phyloP scores from a whole-genome alignment of 192 early-diverging fungal genomes.

The Rhizophagus sp. region DNA sequence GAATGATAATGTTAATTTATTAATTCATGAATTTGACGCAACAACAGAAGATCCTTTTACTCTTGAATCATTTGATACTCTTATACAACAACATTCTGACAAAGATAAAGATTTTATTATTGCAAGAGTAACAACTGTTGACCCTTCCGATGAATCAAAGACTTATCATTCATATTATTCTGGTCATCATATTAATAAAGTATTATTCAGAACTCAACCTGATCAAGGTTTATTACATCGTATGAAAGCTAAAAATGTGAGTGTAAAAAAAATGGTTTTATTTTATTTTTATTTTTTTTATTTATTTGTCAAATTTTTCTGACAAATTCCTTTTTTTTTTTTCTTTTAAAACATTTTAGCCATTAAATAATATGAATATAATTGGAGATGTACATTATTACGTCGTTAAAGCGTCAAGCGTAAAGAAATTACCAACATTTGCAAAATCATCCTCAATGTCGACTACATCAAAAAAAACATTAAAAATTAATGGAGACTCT shows the following conservation, averaged over 20 bases:
- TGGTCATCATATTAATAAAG: conserved; percentile 77
- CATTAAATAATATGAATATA: conserved; percentile 74
- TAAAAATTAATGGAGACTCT: not conserved
- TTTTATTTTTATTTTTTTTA: not conserved
- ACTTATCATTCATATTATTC: conserved; percentile 70
- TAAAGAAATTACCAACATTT: conserved; percentile 32
- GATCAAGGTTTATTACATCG: conserved; percentile 73
- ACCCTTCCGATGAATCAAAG: conserved; percentile 53
- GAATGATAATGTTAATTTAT: conserved; percentile 5
- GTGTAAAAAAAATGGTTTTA: no score
- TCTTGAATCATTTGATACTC: conserved; percentile 59
- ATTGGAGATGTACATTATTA: conserved; percentile 68
- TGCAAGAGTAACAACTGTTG: conserved; percentile 67
- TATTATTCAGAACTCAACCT: conserved; percentile 73
- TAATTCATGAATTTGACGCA: conserved; percentile 63
- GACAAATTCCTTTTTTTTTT: not conserved
- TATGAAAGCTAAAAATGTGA: conserved; percentile 74
- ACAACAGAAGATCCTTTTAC: conserved; percentile 74
- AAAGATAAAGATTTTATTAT: conserved; percentile 69
- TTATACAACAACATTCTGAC: conserved; percentile 57
- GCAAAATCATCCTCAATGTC: conserved; percentile 23
- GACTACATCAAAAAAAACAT: conserved; percentile 13
- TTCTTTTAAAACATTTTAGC: conserved; percentile 39
- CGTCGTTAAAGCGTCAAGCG: conserved; percentile 34
- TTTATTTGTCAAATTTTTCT: not conserved